Evolutionary conservation across 352 stramenopile species (phyloP), one percentile per base, ranked within the genome.

Genomic region (Globisporangium irregulare): DNA sequence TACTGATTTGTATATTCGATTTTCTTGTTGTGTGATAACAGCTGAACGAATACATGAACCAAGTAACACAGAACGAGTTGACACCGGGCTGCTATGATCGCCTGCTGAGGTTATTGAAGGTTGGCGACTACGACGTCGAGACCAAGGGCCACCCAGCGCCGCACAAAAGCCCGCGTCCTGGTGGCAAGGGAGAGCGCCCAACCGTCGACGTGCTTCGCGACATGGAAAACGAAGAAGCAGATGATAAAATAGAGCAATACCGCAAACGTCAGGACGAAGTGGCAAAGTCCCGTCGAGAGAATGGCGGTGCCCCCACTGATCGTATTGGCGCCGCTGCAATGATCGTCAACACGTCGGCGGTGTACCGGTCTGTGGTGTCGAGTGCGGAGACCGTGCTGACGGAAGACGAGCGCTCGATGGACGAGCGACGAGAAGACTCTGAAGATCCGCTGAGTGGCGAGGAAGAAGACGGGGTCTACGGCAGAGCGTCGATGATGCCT

Each of bases 21-120:
- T 29, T 15, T 56, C 3, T 43, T 25, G 22, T 70, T 66, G 36
- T 29, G 12, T 29, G 54, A 9, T 62, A 34, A 62, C 50, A 89
- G 80, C 64, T 92, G 7, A 89, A 92, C 57, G 82, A 94, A 57
- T 92, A 78, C 61, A 92, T 94, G 80, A 76, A 82, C 32, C 74
- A 86, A 41, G 66, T 91, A 36, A 80, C 66, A 43, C 68, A 59
- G 14, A 72, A 68, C 25, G 70, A 86, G 20, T 63, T 94, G 60
- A 79, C 81, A 14, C 59, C 73, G 14, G 54, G 63, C 9, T 83
- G 70, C 32, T 74, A 88, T 14, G 70, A 90, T 46, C 65, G 65
- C n/a, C 66, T 94, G 4, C 55, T 86, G 56, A 79, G 86, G 57
- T 56, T 93, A 48, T 72, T 93, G 57, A 76, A 86, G 56, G 76